Evolutionary conservation across 179 eudicot species (phyloP), one percentile per base, ranked within the genome.

Genomic region (Vitellaria paradoxa): DNA sequence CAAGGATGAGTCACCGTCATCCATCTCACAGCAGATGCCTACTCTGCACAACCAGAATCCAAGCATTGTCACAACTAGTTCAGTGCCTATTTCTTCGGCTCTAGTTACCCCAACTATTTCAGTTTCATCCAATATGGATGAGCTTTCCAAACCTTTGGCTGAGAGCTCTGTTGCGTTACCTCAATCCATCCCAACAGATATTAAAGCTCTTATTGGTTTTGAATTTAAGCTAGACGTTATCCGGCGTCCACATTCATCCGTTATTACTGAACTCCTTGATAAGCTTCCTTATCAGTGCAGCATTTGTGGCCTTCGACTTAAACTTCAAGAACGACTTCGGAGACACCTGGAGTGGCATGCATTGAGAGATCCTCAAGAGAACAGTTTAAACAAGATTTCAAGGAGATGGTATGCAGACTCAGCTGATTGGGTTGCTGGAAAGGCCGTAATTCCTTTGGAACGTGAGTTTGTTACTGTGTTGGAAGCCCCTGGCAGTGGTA

Each of bases 281-380:
- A 86, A 88, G 63, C 85, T 91, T 55, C 91, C 91, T 23, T 85
- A 93, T 81, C 78, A 57, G 46, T 96, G 98, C 77, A 68, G 78
- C 78, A 84, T 75, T 21, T 96, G 99, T 83, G 93, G 99, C 64
- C 87, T 93, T 84, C 78, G 81, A 62, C 85, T 90, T 72, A 93
- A 86, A 69, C 76, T 91, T 79, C 78, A 84, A 84, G 91, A 89
- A 72, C 87, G 62, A 52, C 87, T 96, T 72, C 89, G 84, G 24
- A 96, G 86, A 80, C 99, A 96, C 85, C 75, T 91, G 74, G 94
- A 91, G 85, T 93, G 96, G 97, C 98, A 96, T 81, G 85, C 90
- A 56, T 80, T 74, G 46, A 89, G 81, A 81, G 80, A 78, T 63
- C 78, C 85, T 23, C 81, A 85, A 69, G 62, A 68, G 42, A 81